Conservation (phyloP, 176 grass and related monocot genomes). For the Oryza brachyantha region DNA sequence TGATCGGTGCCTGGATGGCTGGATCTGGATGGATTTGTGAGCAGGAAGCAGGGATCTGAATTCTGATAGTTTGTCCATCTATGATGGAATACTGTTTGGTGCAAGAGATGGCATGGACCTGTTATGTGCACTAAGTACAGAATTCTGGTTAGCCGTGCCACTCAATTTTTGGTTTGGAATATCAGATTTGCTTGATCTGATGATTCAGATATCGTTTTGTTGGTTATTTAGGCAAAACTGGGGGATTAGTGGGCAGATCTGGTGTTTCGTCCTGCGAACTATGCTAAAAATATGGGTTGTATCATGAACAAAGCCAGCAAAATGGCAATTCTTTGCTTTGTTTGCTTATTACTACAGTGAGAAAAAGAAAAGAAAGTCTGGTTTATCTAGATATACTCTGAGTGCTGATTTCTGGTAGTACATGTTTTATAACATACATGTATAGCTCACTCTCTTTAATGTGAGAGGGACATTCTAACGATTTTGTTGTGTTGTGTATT, state of each 20-base stretch:
- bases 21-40: background rate
- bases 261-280: background rate
- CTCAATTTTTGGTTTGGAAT: background rate
- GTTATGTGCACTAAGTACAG: background rate
- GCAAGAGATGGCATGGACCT: background rate
- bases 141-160: background rate
- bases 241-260: background rate
- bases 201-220: background rate
- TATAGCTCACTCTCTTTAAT: background rate
- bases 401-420: background rate
- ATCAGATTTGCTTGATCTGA: background rate
- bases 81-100: background rate
- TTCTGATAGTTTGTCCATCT: background rate
- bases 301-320: background rate
- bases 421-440: too few species aligned
- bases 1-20: background rate
- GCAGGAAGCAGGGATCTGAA: background rate
- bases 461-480: constrained; percentile 22
- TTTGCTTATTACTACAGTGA: background rate
- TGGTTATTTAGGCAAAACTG: background rate
- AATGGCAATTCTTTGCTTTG: background rate
- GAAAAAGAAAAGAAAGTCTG: background rate
- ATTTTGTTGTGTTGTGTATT: constrained; percentile 5
- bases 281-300: background rate
- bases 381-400: background rate